phyloP scores from a whole-genome alignment of 805 yeast genomes.

The Teunomyces barrocoloradensis region DNA sequence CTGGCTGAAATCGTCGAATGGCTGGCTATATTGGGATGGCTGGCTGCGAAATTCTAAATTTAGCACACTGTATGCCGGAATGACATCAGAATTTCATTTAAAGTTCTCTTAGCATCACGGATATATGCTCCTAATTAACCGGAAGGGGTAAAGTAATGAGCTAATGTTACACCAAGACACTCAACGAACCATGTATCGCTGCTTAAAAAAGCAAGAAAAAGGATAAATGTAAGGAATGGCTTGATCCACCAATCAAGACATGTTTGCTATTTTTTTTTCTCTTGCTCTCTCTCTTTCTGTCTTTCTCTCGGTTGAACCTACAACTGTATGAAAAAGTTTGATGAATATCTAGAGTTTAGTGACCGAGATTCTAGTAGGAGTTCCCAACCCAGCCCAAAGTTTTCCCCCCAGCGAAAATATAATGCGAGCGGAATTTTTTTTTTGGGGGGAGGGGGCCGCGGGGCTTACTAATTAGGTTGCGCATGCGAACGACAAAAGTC shows the following conservation, averaged over 20 bases:
- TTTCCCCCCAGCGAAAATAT: too few species aligned
- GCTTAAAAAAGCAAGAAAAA: not conserved
- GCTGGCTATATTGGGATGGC: slow-evolving; percentile 1
- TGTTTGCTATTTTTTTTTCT: too few species aligned
- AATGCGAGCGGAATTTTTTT: too few species aligned
- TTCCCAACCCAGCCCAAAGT: too few species aligned
- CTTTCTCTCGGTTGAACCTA: too few species aligned
- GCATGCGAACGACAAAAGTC: too few species aligned
- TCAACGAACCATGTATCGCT: not conserved
- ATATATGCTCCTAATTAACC: not conserved
- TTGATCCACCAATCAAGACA: not conserved
- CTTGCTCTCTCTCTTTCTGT: too few species aligned
- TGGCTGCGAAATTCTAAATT: slow-evolving; percentile 3
- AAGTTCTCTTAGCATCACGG: not conserved
- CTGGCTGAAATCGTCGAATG: not conserved
- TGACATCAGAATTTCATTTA: not conserved
- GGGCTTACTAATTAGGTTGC: too few species aligned
- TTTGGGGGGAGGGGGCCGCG: too few species aligned
- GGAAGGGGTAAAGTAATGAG: slow-evolving; percentile 1
- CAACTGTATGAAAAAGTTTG: too few species aligned
- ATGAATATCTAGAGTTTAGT: too few species aligned
- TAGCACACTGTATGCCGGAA: not conserved
- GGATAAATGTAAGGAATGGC: not conserved
- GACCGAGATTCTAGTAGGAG: too few species aligned
- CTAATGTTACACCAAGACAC: not conserved